A percentile compares a stretch with the other conserved stretches of the same genome.
Evolutionary conservation across 176 grass and related monocot genomes (phyloP).

Genomic region (Melocanna baccifera): DNA sequence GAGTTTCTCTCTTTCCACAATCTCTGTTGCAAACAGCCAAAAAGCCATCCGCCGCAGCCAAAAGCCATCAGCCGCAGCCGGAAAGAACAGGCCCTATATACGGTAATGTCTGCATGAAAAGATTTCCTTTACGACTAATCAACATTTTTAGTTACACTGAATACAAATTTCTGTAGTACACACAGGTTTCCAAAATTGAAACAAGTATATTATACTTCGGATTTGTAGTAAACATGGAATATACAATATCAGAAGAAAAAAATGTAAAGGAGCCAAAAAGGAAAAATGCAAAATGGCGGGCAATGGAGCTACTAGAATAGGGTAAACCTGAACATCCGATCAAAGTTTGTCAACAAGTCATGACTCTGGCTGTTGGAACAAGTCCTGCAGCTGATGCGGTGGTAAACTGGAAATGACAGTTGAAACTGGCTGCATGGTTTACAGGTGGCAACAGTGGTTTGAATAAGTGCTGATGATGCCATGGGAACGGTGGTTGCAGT

Average conservation of each 20-base stretch:
- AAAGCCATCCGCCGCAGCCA: too few relatives aligned
- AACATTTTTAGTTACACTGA: not conserved
- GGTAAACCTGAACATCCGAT: slow-evolving; percentile 6
- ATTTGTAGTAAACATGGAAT: slow-evolving; percentile 2
- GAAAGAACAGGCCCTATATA: too few relatives aligned
- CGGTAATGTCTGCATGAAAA: not conserved
- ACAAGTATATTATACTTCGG: not conserved
- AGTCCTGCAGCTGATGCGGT: not conserved
- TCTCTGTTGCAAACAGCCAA: too few relatives aligned
- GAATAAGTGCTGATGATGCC: not conserved
- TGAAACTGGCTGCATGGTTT: not conserved
- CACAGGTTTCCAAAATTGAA: slow-evolving; percentile 21
- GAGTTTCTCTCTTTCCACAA: too few relatives aligned
- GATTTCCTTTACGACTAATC: not conserved
- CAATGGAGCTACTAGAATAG: not conserved
- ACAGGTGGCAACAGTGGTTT: not conserved
- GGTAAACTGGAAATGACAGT: not conserved
- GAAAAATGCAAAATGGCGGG: not conserved
- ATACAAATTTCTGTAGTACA: not conserved
- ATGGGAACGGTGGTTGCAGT: not conserved
- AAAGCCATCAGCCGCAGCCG: too few relatives aligned
- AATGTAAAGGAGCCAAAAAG: not conserved
- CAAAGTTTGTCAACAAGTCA: not conserved
- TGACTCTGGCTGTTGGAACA: not conserved
- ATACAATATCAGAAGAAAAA: slow-evolving; percentile 6